Percentiles rank a stretch among this genome's conserved stretches.
phyloP scores from a whole-genome alignment of 192 early-diverging fungal genomes.

The Coemansia sp. region DNA sequence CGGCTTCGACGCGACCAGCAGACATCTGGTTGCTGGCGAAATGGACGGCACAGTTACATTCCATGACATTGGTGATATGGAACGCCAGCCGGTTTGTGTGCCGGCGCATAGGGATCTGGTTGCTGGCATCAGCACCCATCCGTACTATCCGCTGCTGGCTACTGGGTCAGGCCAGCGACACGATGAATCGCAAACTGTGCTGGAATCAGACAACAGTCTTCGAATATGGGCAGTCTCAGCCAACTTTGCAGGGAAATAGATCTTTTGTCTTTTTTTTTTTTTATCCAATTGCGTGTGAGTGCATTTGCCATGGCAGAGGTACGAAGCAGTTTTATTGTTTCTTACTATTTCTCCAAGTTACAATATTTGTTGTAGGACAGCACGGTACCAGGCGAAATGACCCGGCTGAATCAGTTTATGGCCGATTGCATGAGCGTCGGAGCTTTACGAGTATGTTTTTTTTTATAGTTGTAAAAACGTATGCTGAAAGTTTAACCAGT shows the following conservation, averaged over 20 bases:
- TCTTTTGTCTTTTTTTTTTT: neutral
- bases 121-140: conserved; percentile 61
- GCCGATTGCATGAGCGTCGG: conserved; percentile 67
- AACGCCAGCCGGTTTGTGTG: neutral
- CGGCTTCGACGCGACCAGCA: conserved; percentile 63
- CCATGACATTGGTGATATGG: neutral
- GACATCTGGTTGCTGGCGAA: conserved; percentile 62
- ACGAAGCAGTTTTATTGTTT: neutral
- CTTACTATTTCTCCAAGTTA: too few species aligned
- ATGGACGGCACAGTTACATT: conserved; percentile 12
- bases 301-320: neutral
- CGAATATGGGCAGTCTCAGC: too few species aligned
- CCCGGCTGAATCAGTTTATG: conserved; percentile 61
- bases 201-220: too few species aligned
- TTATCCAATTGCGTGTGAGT: neutral
- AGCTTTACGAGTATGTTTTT: conserved; percentile 55
- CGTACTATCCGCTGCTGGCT: conserved; percentile 62
- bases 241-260: neutral
- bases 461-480: too few species aligned
- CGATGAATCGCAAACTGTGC: too few species aligned
- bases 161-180: conserved; percentile 72
- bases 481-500: too few species aligned
- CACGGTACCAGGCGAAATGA: conserved; percentile 46
- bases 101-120: conserved; percentile 56
- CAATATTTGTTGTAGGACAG: conserved; percentile 34